phyloP scores from a whole-genome alignment of 352 stramenopile species.

The Pythium dissimile region DNA sequence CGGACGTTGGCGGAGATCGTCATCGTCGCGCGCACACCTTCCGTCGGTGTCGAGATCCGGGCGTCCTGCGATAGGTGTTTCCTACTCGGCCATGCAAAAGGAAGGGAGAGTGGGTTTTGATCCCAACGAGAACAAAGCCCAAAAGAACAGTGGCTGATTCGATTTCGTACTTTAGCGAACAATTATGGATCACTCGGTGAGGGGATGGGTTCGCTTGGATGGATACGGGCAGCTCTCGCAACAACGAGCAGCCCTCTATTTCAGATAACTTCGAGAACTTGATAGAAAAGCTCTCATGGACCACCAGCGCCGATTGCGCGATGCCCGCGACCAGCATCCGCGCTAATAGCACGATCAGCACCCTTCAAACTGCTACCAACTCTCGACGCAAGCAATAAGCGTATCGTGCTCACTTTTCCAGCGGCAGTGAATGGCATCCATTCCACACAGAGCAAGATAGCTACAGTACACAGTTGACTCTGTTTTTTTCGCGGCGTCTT shows the following conservation, averaged over 20 bases:
- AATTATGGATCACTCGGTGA: constrained; percentile 27
- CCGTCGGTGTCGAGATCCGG: constrained; percentile 14
- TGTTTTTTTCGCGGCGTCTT: not conserved
- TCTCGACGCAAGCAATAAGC: no score
- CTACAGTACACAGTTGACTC: no score
- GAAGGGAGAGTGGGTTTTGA: constrained; percentile 22
- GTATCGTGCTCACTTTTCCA: no score
- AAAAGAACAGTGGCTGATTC: constrained; percentile 12
- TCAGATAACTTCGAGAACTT: constrained; percentile 24
- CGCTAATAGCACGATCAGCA: no score
- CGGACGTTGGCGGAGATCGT: constrained; percentile 84
- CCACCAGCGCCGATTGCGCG: no score
- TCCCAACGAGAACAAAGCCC: constrained; percentile 9
- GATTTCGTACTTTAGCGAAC: constrained; percentile 48
- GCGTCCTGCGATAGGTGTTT: constrained; percentile 14
- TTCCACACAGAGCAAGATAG: no score
- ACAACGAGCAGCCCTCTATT: constrained; percentile 6
- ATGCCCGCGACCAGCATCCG: no score
- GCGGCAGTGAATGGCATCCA: no score
- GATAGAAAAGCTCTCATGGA: constrained; percentile 10
- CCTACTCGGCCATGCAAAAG: constrained; percentile 19
- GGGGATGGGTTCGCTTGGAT: constrained; percentile 27
- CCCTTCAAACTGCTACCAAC: no score
- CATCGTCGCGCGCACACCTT: constrained; percentile 38
- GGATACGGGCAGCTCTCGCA: constrained; percentile 25